Evolutionary conservation across 2,329 filamentous ascomycete species (phyloP).

Genomic region (Arthrobotrys megalospora): DNA sequence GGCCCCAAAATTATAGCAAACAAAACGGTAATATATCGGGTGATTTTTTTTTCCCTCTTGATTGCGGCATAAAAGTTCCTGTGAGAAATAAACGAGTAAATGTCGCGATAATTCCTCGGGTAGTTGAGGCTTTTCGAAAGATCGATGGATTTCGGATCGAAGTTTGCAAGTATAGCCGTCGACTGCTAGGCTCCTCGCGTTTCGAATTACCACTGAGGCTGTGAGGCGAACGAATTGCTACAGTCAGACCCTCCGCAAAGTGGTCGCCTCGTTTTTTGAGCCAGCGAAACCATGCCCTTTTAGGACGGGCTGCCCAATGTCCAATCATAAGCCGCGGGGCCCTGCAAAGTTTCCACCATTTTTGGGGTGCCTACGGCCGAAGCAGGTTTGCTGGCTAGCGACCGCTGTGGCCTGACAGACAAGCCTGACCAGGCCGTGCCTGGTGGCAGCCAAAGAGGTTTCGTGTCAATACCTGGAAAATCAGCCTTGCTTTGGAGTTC

Average conservation of each 20-base stretch:
- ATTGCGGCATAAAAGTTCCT: conserved; percentile 41
- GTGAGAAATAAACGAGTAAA: conserved; percentile 34
- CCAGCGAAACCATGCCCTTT: conserved; percentile 51
- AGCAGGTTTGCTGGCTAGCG: conserved; percentile 60
- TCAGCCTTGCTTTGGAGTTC: conserved; percentile 45
- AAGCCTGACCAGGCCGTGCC: conserved; percentile 52
- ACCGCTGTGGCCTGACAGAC: conserved; percentile 49
- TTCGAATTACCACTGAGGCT: conserved; percentile 54
- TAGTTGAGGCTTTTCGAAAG: conserved; percentile 41
- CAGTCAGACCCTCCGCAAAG: conserved; percentile 48
- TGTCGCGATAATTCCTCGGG: conserved; percentile 58
- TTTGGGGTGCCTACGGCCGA: conserved; percentile 56
- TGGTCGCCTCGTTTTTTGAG: conserved; percentile 60
- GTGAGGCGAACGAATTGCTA: conserved; percentile 50
- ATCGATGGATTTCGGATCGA: conserved; percentile 29
- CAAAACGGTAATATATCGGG: neutral
- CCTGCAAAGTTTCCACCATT: conserved; percentile 41
- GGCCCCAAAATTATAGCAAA: conserved; percentile 13
- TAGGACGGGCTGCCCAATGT: conserved; percentile 11
- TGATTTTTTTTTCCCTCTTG: conserved; percentile 8
- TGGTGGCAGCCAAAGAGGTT: conserved; percentile 2
- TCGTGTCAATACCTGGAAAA: conserved; percentile 35
- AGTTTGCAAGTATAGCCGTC: conserved; percentile 51
- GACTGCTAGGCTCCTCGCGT: conserved; percentile 56
- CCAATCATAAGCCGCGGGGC: conserved; percentile 49